These are phyloP conservation scores for Phallus indusiatus DNA, from an alignment of 768 basidiomycete genomes.

Conservation along the genomic window DNA sequence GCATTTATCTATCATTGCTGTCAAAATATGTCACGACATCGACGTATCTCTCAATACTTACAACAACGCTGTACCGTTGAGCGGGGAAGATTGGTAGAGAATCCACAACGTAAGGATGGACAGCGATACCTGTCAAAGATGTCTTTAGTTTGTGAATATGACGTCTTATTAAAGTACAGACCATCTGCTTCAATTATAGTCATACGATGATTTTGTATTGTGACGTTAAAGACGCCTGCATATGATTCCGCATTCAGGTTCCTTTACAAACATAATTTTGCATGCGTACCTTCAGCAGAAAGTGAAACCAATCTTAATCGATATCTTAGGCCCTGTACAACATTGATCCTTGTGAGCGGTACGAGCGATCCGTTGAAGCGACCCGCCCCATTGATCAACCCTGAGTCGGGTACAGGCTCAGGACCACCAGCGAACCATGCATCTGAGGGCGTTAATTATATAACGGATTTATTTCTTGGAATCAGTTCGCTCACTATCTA, in stretches of 20 bases:
- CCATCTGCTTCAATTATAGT: constrained; percentile 23
- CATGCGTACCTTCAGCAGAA: neutral
- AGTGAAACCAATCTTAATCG: neutral
- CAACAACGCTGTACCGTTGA: constrained; percentile 22
- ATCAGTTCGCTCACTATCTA: neutral
- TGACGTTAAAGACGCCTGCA: constrained; percentile 37
- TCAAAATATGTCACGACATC: neutral
- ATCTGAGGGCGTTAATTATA: neutral
- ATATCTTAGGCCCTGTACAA: constrained; percentile 22
- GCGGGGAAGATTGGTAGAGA: constrained; percentile 18
- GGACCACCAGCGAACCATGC: constrained; percentile 4
- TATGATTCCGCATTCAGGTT: constrained; percentile 27
- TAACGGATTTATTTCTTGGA: no score
- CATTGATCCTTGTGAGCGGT: constrained; percentile 35
- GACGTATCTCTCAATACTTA: constrained; percentile 9
- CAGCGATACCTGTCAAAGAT: constrained; percentile 1
- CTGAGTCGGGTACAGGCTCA: constrained; percentile 24
- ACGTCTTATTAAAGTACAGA: neutral
- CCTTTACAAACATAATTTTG: neutral
- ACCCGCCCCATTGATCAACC: constrained; percentile 45
- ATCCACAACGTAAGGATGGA: constrained; percentile 17
- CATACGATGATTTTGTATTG: constrained; percentile 18
- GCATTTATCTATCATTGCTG: constrained; percentile 13
- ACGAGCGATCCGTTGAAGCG: constrained; percentile 35
- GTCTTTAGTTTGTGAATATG: neutral